phyloP scores from a whole-genome alignment of 1,139 yeast genomes.

The Zygosaccharomyces pseudobailii region DNA sequence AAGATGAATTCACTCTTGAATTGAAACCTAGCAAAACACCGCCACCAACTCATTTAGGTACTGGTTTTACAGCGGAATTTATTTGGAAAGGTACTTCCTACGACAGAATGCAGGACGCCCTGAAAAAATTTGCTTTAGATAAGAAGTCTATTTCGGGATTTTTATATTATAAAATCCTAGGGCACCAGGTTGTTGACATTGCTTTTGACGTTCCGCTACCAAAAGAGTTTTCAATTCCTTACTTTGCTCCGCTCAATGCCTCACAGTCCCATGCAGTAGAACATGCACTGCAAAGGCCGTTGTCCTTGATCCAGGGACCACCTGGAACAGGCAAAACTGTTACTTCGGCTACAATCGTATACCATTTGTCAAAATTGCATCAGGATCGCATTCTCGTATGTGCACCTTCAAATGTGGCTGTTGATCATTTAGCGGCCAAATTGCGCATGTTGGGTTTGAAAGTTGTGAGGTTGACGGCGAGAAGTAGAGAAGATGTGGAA shows the following conservation, averaged over 20 bases:
- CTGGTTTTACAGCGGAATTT: conserved; percentile 79
- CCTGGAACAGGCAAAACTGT: conserved; percentile 93
- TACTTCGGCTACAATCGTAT: conserved; percentile 83
- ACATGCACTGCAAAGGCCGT: conserved; percentile 65
- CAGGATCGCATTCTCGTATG: conserved; percentile 69
- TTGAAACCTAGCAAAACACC: conserved; percentile 40
- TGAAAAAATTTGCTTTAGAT: conserved; percentile 66
- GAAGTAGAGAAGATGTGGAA: conserved; percentile 76
- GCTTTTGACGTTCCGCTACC: conserved; percentile 62
- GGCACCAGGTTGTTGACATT: conserved; percentile 68
- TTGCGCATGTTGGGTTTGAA: conserved; percentile 61
- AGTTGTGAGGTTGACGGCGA: conserved; percentile 74
- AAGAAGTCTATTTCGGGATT: conserved; percentile 70
- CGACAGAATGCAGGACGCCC: conserved; percentile 77
- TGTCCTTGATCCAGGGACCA: conserved; percentile 93
- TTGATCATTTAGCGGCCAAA: conserved; percentile 81
- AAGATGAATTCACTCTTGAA: conserved; percentile 73
- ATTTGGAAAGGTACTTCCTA: conserved; percentile 87
- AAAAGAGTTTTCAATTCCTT: conserved; percentile 56
- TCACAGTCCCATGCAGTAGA: conserved; percentile 80
- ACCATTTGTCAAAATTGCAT: conserved; percentile 61
- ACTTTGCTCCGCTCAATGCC: conserved; percentile 62
- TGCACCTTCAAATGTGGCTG: conserved; percentile 95
- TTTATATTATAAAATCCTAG: conserved; percentile 74
- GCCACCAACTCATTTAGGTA: conserved; percentile 49